A percentile compares a stretch with the other conserved stretches of the same genome.
These are phyloP conservation scores for Cyberlindnera xylosilytica DNA, from an alignment of 805 yeast genomes.

Conservation along the genomic window DNA sequence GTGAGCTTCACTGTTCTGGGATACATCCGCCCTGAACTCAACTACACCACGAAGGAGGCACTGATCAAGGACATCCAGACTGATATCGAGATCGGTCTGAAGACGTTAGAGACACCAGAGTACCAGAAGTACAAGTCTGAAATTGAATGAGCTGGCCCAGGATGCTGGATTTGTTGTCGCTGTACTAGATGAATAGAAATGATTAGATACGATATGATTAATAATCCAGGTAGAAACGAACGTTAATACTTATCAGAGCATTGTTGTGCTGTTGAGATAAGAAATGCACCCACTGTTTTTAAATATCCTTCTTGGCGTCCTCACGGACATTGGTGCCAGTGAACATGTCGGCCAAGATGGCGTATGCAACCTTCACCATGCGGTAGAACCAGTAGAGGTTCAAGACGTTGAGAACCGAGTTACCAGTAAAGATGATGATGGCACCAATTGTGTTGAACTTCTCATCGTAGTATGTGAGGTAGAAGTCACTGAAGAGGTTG, in stretches of 20 bases:
- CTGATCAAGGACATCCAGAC: slow-evolving; percentile 76
- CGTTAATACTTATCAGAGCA: too few relatives aligned
- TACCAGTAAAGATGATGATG: slow-evolving; percentile 35
- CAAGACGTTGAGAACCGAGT: slow-evolving; percentile 54
- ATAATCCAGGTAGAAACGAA: background rate
- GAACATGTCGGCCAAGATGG: slow-evolving; percentile 34
- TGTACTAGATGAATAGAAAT: too few relatives aligned
- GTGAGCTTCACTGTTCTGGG: slow-evolving; percentile 75
- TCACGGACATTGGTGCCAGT: slow-evolving; percentile 24
- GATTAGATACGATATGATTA: background rate
- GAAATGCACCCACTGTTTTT: too few relatives aligned
- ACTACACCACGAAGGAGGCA: slow-evolving; percentile 80
- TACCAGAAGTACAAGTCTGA: slow-evolving; percentile 34
- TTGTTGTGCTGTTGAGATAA: too few relatives aligned
- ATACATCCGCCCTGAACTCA: slow-evolving; percentile 84
- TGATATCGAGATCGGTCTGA: slow-evolving; percentile 69
- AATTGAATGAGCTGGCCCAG: too few relatives aligned
- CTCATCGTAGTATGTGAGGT: slow-evolving; percentile 31
- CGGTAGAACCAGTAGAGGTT: slow-evolving; percentile 78
- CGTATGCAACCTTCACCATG: slow-evolving; percentile 64
- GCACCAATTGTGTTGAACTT: slow-evolving; percentile 44
- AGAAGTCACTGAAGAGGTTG: slow-evolving; percentile 43
- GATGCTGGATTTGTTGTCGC: too few relatives aligned
- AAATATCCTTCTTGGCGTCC: slow-evolving; percentile 27
- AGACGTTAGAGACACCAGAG: slow-evolving; percentile 41